These are phyloP conservation scores for Quercus tomentella DNA, from an alignment of 331 rosid species.

Conservation along the genomic window DNA sequence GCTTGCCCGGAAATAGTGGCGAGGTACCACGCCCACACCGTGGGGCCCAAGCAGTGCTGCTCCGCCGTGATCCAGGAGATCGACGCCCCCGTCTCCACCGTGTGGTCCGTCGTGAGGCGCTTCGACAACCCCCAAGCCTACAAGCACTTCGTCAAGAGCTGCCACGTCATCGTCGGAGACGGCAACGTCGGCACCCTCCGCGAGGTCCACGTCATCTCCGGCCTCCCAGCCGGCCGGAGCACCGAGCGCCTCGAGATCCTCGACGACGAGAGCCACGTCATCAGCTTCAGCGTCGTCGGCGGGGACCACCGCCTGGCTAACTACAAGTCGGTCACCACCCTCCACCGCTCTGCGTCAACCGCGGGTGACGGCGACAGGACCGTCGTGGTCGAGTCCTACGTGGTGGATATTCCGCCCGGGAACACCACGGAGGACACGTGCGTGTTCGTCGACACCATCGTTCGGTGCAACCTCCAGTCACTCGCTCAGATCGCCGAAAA, in stretches of 20 bases:
- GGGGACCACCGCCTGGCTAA: slow-evolving; percentile 84
- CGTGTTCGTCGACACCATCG: slow-evolving; percentile 81
- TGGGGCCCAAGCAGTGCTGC: slow-evolving; percentile 57
- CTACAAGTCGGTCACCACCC: slow-evolving; percentile 79
- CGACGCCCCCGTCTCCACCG: slow-evolving; percentile 72
- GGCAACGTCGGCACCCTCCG: slow-evolving; percentile 86
- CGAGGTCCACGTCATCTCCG: slow-evolving; percentile 70
- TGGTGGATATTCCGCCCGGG: slow-evolving; percentile 83
- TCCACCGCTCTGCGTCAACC: slow-evolving; percentile 36
- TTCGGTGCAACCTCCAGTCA: slow-evolving; percentile 84
- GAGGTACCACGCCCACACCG: slow-evolving; percentile 49
- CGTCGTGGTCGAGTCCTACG: slow-evolving; percentile 79
- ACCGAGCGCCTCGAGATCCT: slow-evolving; percentile 88
- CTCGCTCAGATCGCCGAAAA: slow-evolving; percentile 75
- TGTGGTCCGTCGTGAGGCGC: slow-evolving; percentile 90
- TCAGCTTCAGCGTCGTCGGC: slow-evolving; percentile 84
- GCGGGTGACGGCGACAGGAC: slow-evolving; percentile 33
- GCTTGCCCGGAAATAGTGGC: slow-evolving; percentile 49
- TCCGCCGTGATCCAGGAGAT: slow-evolving; percentile 71
- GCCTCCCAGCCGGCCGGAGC: slow-evolving; percentile 79
- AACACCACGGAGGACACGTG: slow-evolving; percentile 80
- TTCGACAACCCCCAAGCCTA: slow-evolving; percentile 91
- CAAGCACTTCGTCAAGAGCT: slow-evolving; percentile 85
- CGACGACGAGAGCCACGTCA: slow-evolving; percentile 79
- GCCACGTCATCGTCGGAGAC: slow-evolving; percentile 73